phyloP scores from a whole-genome alignment of 2,329 filamentous ascomycete species.

The Pseudofabraea citricarpa region DNA sequence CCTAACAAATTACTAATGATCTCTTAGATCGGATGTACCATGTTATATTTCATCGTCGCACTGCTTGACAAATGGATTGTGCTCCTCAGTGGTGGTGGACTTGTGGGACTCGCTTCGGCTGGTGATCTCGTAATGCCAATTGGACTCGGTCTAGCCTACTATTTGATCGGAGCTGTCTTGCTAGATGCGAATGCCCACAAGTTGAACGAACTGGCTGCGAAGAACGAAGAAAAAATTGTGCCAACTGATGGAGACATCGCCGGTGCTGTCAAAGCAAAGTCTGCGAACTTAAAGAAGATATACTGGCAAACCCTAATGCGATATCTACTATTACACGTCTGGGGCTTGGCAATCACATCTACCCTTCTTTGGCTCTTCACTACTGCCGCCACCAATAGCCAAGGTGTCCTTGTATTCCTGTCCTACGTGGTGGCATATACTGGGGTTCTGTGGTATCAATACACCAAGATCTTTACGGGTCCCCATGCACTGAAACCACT shows the following conservation, averaged over 20 bases:
- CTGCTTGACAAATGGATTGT: slow-evolving; percentile 51
- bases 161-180: slow-evolving; percentile 49
- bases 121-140: slow-evolving; percentile 33
- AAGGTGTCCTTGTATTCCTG: slow-evolving; percentile 14
- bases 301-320: slow-evolving; percentile 45
- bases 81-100: slow-evolving; percentile 37
- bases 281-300: slow-evolving; percentile 29
- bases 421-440: slow-evolving; percentile 19
- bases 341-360: slow-evolving; percentile 44
- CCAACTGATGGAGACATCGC: slow-evolving; percentile 40
- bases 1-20: neutral
- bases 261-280: slow-evolving; percentile 17
- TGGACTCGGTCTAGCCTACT: slow-evolving; percentile 53
- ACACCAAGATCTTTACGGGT: slow-evolving; percentile 46
- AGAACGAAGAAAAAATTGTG: slow-evolving; percentile 37
- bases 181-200: slow-evolving; percentile 50
- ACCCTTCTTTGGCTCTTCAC: slow-evolving; percentile 46
- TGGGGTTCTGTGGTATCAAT: slow-evolving; percentile 43
- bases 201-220: slow-evolving; percentile 36
- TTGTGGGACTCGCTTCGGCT: slow-evolving; percentile 33
- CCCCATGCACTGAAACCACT: slow-evolving; percentile 44
- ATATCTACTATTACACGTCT: slow-evolving; percentile 46
- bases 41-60: slow-evolving; percentile 49
- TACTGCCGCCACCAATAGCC: slow-evolving; percentile 28
- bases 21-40: slow-evolving; percentile 36